A percentile compares a stretch with the other conserved stretches of the same genome.
phyloP scores from a whole-genome alignment of 1,284 basidiomycete species.

The Trametes sp. region DNA sequence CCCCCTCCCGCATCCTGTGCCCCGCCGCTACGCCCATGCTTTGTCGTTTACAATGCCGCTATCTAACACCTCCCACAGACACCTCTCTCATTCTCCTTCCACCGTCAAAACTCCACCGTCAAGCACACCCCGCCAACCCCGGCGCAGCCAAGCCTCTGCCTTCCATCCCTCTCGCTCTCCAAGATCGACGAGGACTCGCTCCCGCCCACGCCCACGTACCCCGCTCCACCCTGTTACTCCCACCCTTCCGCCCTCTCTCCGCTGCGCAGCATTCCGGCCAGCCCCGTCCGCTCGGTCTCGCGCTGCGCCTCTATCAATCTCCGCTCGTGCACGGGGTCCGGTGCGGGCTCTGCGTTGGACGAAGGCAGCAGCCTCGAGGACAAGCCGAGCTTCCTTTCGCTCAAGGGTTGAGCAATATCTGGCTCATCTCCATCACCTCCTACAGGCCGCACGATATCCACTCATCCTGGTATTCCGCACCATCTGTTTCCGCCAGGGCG shows the following conservation, averaged over 20 bases:
- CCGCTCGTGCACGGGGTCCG: not conserved
- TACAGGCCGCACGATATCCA: no score
- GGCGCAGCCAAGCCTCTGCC: not conserved
- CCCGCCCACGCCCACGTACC: not conserved
- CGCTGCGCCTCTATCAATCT: not conserved
- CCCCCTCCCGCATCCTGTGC: no score
- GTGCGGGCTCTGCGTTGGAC: not conserved
- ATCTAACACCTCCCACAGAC: not conserved
- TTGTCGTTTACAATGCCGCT: no score
- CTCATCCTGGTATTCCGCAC: no score
- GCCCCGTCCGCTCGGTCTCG: slow-evolving; percentile 8
- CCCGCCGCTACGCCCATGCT: not conserved
- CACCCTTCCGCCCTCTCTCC: slow-evolving; percentile 1
- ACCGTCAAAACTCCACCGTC: not conserved
- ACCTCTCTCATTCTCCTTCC: not conserved
- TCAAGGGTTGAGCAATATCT: slow-evolving; percentile 6
- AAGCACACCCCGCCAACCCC: slow-evolving; percentile 3
- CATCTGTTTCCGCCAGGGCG: no score
- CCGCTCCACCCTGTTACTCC: not conserved
- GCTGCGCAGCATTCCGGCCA: not conserved
- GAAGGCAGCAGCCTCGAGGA: not conserved
- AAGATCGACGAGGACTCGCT: slow-evolving; percentile 9
- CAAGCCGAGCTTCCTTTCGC: slow-evolving; percentile 21
- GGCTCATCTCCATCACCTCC: no score
- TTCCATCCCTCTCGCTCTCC: not conserved